Conservation (phyloP, 2,329 filamentous ascomycete genomes). For the Cladophialophora chaetospira region DNA sequence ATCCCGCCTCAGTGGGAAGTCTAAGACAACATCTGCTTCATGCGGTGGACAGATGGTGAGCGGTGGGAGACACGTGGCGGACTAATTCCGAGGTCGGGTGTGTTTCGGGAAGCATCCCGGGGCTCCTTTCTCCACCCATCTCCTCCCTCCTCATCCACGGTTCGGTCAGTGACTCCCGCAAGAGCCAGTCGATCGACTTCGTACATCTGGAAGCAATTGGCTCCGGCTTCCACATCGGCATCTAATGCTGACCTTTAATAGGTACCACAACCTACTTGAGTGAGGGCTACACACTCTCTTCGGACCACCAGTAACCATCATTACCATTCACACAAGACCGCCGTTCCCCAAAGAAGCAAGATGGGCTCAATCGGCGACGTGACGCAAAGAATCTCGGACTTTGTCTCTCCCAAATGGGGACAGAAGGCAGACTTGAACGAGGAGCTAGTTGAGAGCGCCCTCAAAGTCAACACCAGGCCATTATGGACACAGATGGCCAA, state of each 20-base stretch:
- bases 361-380: slow-evolving; percentile 15
- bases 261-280: too few relatives aligned
- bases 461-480: slow-evolving; percentile 36
- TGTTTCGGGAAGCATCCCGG: slow-evolving; percentile 16
- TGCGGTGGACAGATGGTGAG: background rate
- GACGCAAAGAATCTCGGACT: slow-evolving; percentile 14
- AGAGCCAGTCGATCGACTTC: background rate
- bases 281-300: too few relatives aligned
- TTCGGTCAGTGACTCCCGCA: background rate
- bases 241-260: background rate
- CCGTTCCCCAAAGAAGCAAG: background rate
- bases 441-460: slow-evolving; percentile 21
- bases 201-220: background rate
- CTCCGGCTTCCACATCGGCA: background rate
- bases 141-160: background rate
- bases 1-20: slow-evolving; percentile 9
- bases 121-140: background rate
- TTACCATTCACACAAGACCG: background rate
- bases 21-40: slow-evolving; percentile 3
- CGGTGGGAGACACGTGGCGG: background rate
- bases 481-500: slow-evolving; percentile 58
- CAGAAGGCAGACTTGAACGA: slow-evolving; percentile 16
- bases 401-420: slow-evolving; percentile 7
- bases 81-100: slow-evolving; percentile 17
- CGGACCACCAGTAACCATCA: background rate